Base-by-base conservation (phyloP, 768 basidiomycete species). In the Lactifluus hygrophoroides region DNA sequence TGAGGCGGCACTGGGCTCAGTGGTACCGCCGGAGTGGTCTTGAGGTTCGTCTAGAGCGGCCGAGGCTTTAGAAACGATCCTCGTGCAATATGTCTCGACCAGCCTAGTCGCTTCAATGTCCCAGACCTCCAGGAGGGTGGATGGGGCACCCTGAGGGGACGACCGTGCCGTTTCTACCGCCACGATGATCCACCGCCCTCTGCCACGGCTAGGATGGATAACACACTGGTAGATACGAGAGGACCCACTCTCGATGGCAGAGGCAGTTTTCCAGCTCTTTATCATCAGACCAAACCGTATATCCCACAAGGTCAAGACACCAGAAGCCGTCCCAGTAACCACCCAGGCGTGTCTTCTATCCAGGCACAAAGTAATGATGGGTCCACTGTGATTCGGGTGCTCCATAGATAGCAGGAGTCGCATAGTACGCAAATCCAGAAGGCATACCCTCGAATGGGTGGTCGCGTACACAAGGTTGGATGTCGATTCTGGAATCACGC, bases 251-350 rank as follows among this genome's bases (percentile, higher is more conserved):
- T 74, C 73, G 11, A 77, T 74, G 3, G 80, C 76, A 6, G 76
- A 75, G 10, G 84, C 84, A 7, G 84, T 84, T 66, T 84, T 82
- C 94, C 95, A 97, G 59, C 85, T 90, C 69, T 88, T 89, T 62
- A 98, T 76, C 4, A 88, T 74, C 19, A 97, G 75, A 1, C 94
- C 94, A 64, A 98, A 99, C 10, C 95, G 86, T 43, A 92, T 83
- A 72, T 99, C 96, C 94, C 94, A 99, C 3, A 99, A 77, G 0
- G 89, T 84, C 13, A 98, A 73, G 14, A 87, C 82, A 5, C 95
- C 96, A 1, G 80, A 82, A 2, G 87, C 82, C 1, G 95, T 96
- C 2, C 91, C 95, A 17, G 89, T 84, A 13, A 96, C 76, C 25
- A 95, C 77, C 95, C 95, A 98, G 5, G 88, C 81, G 25, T 80